Conservation (phyloP, 495 filamentous ascomycete genomes). For the Penicillium pancosmium region DNA sequence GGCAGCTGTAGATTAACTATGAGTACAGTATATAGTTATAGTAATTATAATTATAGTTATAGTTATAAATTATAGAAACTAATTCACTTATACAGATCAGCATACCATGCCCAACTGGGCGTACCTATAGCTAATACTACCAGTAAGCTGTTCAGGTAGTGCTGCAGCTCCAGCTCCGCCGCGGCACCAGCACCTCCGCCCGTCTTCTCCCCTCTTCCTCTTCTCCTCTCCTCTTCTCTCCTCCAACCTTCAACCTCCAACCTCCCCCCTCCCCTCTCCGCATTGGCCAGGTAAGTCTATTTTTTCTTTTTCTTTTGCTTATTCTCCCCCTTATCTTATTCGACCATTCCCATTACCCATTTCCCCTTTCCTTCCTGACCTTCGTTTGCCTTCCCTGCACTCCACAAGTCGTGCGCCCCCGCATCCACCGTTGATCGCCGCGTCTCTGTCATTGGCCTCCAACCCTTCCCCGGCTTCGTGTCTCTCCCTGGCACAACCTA, state of each 20-base stretch:
- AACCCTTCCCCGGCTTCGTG: slow-evolving; percentile 19
- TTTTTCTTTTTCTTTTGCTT: neutral
- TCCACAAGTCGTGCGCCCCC: slow-evolving; percentile 16
- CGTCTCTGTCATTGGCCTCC: slow-evolving; percentile 22
- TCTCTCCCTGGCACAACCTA: slow-evolving; percentile 5
- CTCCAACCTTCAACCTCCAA: neutral
- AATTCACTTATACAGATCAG: neutral
- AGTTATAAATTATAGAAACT: neutral
- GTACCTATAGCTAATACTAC: neutral
- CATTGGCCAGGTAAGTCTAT: neutral
- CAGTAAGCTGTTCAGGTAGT: neutral
- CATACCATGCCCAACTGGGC: too few species aligned
- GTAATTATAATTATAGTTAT: neutral
- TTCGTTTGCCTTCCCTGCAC: slow-evolving; percentile 11
- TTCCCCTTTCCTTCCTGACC: neutral
- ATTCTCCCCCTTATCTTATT: neutral
- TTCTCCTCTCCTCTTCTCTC: neutral
- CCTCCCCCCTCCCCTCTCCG: neutral
- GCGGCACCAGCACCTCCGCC: neutral
- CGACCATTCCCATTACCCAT: neutral
- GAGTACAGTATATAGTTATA: neutral
- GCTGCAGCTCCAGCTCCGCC: neutral
- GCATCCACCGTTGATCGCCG: slow-evolving; percentile 22
- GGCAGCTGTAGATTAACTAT: too few species aligned
- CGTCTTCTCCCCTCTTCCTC: neutral